A percentile compares a stretch with the other conserved stretches of the same genome.
Conservation (phyloP, 2,329 filamentous ascomycete species). For the Aspergillus nomiae region DNA sequence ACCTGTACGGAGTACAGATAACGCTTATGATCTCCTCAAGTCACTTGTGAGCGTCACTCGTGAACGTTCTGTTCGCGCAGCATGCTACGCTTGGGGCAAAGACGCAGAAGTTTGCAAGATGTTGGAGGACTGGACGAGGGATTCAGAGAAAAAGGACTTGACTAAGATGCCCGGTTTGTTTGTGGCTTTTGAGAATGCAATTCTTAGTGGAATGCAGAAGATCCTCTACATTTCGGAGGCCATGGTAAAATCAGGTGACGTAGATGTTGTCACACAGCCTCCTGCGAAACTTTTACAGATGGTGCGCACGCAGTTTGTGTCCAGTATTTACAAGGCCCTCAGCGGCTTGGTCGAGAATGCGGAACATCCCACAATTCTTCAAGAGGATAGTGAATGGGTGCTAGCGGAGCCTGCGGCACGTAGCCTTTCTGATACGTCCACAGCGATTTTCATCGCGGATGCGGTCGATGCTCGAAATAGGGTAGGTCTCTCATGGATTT, state of each 20-base stretch:
- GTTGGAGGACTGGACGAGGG: conserved; percentile 90
- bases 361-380: conserved; percentile 69
- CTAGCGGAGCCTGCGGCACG: conserved; percentile 44
- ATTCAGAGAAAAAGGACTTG: conserved; percentile 77
- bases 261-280: conserved; percentile 80
- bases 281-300: conserved; percentile 85
- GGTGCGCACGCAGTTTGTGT: conserved; percentile 89
- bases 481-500: conserved; percentile 40
- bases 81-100: conserved; percentile 88
- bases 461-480: conserved; percentile 56
- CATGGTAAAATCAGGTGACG: conserved; percentile 70
- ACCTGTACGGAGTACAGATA: conserved; percentile 60
- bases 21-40: conserved; percentile 71
- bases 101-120: conserved; percentile 92
- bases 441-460: conserved; percentile 49
- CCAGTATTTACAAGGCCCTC: conserved; percentile 88
- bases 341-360: conserved; percentile 98
- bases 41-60: conserved; percentile 74
- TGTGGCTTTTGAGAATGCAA: conserved; percentile 77
- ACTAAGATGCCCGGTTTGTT: conserved; percentile 91
- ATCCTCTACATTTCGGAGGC: conserved; percentile 92
- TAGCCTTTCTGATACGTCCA: conserved; percentile 34
- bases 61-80: conserved; percentile 80
- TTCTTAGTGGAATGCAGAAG: conserved; percentile 88
- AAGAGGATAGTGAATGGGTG: conserved; percentile 56